Evolutionary conservation across 352 stramenopile species (phyloP).

Genomic region (Peronospora farinosa): DNA sequence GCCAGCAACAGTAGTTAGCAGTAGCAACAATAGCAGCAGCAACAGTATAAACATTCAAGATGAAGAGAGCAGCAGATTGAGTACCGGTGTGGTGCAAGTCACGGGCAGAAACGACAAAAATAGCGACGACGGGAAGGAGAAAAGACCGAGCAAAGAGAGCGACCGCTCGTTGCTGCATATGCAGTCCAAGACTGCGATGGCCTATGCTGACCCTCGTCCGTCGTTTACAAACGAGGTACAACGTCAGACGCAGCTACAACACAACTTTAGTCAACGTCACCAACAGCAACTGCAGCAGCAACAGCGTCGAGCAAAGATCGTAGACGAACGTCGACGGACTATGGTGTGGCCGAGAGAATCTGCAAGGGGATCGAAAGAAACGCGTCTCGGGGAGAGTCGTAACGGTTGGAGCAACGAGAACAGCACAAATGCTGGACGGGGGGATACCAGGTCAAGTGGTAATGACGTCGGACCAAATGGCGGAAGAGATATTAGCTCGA

Average conservation of each 20-base stretch:
- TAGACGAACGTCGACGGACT: slow-evolving; percentile 7
- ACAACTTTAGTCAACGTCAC: slow-evolving; percentile 14
- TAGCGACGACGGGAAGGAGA: slow-evolving; percentile 13
- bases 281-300: slow-evolving; percentile 19
- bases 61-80: neutral
- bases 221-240: slow-evolving; percentile 9
- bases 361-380: slow-evolving; percentile 4
- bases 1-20: neutral
- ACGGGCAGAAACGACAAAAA: slow-evolving; percentile 13
- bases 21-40: neutral
- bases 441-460: slow-evolving; percentile 2
- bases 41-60: neutral
- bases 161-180: neutral
- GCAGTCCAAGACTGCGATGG: neutral
- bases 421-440: neutral
- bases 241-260: slow-evolving; percentile 13
- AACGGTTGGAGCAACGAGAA: slow-evolving; percentile 1
- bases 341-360: slow-evolving; percentile 1
- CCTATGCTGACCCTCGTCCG: slow-evolving; percentile 1
- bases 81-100: neutral
- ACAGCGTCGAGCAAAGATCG: slow-evolving; percentile 16
- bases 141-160: neutral
- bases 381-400: slow-evolving; percentile 3
- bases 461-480: neutral
- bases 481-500: neutral